A percentile compares a stretch with the other conserved stretches of the same genome.
Conservation (phyloP, 805 yeast species). For the Suhomyces emberorum region DNA sequence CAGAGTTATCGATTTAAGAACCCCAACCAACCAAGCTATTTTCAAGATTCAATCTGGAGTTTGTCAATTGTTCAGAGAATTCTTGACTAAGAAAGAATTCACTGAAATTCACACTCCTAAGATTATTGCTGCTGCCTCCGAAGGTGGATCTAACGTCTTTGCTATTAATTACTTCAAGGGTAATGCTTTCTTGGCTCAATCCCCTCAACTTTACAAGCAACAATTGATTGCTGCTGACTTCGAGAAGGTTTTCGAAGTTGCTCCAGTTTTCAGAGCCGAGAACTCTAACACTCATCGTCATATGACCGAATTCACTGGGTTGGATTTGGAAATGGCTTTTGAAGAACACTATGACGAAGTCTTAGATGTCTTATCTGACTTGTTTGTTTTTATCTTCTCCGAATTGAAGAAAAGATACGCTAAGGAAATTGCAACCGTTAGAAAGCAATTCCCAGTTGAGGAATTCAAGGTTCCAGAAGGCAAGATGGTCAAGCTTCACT, state of each 20-base stretch:
- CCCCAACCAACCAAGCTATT: constrained; percentile 95
- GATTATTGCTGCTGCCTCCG: constrained; percentile 91
- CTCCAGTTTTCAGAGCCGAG: constrained; percentile 98
- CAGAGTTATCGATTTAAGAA: constrained; percentile 94
- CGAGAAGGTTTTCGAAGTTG: constrained; percentile 93
- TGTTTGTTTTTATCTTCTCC: constrained; percentile 84
- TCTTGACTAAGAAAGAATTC: constrained; percentile 62
- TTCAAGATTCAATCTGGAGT: constrained; percentile 93
- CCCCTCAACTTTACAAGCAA: constrained; percentile 97
- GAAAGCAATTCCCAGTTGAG: constrained; percentile 96
- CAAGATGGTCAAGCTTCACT: constrained; percentile 85
- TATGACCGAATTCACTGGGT: constrained; percentile 97
- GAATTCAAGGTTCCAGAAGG: constrained; percentile 95
- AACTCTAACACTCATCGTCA: constrained; percentile 99
- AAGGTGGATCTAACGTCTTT: constrained; percentile 97
- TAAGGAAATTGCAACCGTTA: constrained; percentile 81
- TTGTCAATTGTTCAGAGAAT: constrained; percentile 84
- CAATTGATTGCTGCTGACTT: constrained; percentile 97
- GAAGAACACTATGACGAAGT: constrained; percentile 98
- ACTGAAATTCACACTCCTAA: constrained; percentile 96
- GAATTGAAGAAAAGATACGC: constrained; percentile 78
- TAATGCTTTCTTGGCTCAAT: constrained; percentile 92
- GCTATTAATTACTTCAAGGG: constrained; percentile 91
- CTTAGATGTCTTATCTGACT: constrained; percentile 54
- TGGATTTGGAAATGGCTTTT: constrained; percentile 96